These are phyloP conservation scores for Leccinum arenicola DNA, from an alignment of 768 basidiomycete genomes.

Conservation along the genomic window DNA sequence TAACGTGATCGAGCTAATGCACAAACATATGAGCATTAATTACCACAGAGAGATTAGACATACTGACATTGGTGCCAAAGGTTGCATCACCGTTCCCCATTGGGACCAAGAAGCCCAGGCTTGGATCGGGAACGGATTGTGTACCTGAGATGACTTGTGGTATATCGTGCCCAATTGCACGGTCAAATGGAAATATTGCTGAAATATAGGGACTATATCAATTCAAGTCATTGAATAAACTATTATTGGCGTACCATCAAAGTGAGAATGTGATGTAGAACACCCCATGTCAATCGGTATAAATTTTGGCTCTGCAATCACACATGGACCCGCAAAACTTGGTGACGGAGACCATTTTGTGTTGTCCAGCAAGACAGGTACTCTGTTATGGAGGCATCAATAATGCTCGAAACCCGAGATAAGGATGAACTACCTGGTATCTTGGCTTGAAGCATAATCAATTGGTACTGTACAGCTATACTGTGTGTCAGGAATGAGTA, in stretches of 20 bases:
- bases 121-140: not conserved
- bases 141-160: not conserved
- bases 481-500: not conserved
- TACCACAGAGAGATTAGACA: not conserved
- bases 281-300: not conserved
- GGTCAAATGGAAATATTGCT: not conserved
- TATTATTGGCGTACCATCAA: not conserved
- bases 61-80: not conserved
- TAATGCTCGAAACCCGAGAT: too few species aligned
- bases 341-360: not conserved
- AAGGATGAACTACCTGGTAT: not conserved
- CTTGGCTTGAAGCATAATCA: not conserved
- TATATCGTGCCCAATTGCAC: not conserved
- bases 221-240: not conserved
- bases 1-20: not conserved
- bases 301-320: not conserved
- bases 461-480: not conserved
- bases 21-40: not conserved
- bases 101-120: not conserved
- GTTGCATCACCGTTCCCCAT: not conserved
- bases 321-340: not conserved
- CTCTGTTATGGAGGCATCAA: not conserved
- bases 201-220: not conserved
- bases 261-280: not conserved
- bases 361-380: not conserved